phyloP scores from a whole-genome alignment of 345 rosid genomes.

The Eucalyptus victrix region DNA sequence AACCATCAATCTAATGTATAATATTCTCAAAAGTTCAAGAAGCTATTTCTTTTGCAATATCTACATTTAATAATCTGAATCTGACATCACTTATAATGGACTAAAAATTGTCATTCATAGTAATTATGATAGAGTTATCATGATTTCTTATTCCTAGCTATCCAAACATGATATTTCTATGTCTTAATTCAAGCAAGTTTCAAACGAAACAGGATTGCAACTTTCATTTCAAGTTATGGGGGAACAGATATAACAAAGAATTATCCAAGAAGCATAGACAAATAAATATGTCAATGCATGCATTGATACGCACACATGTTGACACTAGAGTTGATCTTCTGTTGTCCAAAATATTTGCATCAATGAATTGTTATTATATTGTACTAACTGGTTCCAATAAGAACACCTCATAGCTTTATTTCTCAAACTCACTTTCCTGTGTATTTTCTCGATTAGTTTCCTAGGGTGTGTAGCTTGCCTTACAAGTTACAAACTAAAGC shows the following conservation, averaged over 20 bases:
- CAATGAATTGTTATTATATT: background rate
- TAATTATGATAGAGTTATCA: background rate
- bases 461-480: background rate
- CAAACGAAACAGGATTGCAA: background rate
- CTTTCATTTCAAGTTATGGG: background rate
- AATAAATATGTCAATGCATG: background rate
- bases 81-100: background rate
- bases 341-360: background rate
- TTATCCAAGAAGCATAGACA: background rate
- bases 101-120: background rate
- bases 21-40: background rate
- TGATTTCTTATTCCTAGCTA: background rate
- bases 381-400: too few relatives aligned
- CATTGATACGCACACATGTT: background rate
- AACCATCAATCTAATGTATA: background rate
- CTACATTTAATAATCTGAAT: background rate
- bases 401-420: too few relatives aligned
- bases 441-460: background rate
- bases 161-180: background rate
- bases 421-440: background rate
- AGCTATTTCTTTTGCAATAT: background rate
- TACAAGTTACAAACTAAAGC: background rate
- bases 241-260: background rate
- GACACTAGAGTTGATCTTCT: background rate
- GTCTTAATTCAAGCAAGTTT: background rate